A percentile compares a stretch with the other conserved stretches of the same genome.
phyloP scores from a whole-genome alignment of 1,139 yeast species.

The Wickerhamomyces sp. region DNA sequence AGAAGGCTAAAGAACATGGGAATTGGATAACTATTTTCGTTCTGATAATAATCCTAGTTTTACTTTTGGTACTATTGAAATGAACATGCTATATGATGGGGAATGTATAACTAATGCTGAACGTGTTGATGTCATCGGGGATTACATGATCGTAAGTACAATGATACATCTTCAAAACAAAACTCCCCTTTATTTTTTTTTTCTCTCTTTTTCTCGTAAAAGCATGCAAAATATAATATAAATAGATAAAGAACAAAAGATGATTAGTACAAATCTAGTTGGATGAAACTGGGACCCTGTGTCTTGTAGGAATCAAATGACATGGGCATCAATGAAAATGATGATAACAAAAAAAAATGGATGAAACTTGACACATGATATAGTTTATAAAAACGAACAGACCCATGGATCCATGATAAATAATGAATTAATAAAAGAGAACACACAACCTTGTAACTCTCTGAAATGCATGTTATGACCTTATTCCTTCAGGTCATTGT shows the following conservation, averaged over 20 bases:
- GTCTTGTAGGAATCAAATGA: too few relatives aligned
- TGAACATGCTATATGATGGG: constrained; percentile 18
- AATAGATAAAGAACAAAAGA: background rate
- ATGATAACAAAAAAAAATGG: too few relatives aligned
- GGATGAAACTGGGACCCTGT: too few relatives aligned
- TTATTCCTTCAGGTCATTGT: too few relatives aligned
- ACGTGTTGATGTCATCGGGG: too few relatives aligned
- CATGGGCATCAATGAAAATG: too few relatives aligned
- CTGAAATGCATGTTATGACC: background rate
- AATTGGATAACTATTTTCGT: constrained; percentile 67
- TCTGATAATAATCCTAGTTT: constrained; percentile 52
- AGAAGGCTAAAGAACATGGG: constrained; percentile 61
- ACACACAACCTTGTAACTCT: background rate
- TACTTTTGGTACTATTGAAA: constrained; percentile 55
- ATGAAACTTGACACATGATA: too few relatives aligned
- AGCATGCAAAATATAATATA: background rate
- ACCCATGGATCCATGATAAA: background rate
- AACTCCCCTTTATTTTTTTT: background rate
- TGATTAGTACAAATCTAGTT: too few relatives aligned
- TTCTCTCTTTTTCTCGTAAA: background rate
- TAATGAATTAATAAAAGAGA: background rate
- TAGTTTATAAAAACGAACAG: too few relatives aligned
- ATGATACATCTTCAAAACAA: too few relatives aligned
- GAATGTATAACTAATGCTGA: too few relatives aligned
- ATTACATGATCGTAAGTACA: too few relatives aligned